Percentiles rank a stretch among this genome's conserved stretches.
These are phyloP conservation scores for Micromonas commoda DNA, from an alignment of 139 green algal genomes.

Conservation along the genomic window DNA sequence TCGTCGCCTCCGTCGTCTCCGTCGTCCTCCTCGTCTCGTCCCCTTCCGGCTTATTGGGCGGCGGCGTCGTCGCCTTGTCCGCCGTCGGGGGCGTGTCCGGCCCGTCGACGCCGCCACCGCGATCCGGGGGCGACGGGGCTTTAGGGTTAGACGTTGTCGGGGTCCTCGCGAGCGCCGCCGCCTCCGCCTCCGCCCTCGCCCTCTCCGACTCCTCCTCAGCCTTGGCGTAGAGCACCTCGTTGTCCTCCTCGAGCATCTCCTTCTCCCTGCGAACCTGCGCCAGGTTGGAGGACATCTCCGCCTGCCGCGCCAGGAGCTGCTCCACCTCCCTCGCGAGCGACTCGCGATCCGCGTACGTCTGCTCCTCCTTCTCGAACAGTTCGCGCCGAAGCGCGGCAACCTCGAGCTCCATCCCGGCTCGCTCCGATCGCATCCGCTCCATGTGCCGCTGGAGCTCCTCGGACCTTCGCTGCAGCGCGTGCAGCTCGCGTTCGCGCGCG, in stretches of 20 bases:
- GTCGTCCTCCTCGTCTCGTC: background rate
- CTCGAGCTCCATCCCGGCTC: background rate
- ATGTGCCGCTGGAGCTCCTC: background rate
- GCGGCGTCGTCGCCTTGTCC: background rate
- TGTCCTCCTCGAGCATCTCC: background rate
- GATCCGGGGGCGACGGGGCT: background rate
- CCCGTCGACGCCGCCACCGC: too few species aligned
- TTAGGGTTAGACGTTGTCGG: too few species aligned
- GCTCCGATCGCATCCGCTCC: background rate
- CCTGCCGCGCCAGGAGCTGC: background rate
- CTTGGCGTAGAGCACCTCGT: background rate
- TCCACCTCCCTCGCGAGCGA: background rate
- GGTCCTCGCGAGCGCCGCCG: too few species aligned
- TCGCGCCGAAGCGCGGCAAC: too few species aligned
- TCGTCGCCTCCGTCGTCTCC: background rate
- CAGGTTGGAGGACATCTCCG: background rate
- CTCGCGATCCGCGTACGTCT: too few species aligned
- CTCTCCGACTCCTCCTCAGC: background rate
- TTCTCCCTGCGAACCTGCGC: background rate
- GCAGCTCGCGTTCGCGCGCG: too few species aligned
- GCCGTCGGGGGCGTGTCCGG: background rate
- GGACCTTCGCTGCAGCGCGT: background rate
- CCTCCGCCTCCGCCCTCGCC: background rate
- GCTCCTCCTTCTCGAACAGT: too few species aligned
- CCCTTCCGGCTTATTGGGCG: too few species aligned